These are phyloP conservation scores for Eutrema salsugineum DNA, from an alignment of 441 rosid genomes.

Conservation along the genomic window DNA sequence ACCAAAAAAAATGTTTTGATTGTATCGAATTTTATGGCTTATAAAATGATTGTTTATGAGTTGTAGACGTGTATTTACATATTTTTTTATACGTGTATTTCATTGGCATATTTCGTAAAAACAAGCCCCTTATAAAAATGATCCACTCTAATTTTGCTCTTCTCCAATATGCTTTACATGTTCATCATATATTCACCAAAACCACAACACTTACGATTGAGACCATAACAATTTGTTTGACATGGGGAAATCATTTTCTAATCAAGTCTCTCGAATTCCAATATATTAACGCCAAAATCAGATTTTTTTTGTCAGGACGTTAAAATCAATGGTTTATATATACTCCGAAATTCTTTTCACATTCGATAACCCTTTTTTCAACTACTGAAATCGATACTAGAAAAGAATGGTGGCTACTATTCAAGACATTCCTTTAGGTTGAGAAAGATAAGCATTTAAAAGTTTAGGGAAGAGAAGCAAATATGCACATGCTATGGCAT, in stretches of 20 bases:
- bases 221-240: neutral
- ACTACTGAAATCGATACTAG: neutral
- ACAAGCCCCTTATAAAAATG: too few relatives aligned
- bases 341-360: neutral
- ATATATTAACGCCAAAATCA: neutral
- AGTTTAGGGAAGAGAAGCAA: constrained; percentile 11
- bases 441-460: neutral
- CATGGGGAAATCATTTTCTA: neutral
- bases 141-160: too few relatives aligned
- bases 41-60: neutral
- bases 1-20: too few relatives aligned
- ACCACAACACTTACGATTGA: neutral
- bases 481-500: constrained; percentile 17
- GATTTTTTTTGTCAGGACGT: too few relatives aligned
- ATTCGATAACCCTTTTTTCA: neutral
- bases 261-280: neutral
- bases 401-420: neutral
- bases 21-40: neutral
- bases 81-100: too few relatives aligned
- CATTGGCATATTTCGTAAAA: too few relatives aligned
- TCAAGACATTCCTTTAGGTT: neutral
- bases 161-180: neutral
- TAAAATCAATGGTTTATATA: neutral
- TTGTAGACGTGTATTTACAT: too few relatives aligned
- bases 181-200: neutral